Evolutionary conservation across 306 rosid genomes (phyloP).

Genomic region (Morella rubra): DNA sequence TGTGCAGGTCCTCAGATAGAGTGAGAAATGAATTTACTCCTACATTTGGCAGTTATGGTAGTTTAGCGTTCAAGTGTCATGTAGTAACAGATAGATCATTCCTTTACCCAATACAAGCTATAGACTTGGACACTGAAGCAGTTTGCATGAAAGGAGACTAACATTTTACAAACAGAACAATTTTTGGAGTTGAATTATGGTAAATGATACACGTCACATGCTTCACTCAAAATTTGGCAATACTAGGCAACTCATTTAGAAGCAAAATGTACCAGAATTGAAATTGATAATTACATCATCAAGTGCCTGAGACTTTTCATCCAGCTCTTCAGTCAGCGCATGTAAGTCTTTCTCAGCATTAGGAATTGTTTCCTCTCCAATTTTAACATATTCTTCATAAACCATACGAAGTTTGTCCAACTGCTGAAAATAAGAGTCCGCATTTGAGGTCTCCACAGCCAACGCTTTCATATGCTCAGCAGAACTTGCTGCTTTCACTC

Average conservation of each 20-base stretch:
- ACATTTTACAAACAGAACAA: not conserved
- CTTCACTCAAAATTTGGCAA: constrained; percentile 5
- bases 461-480: constrained; percentile 79
- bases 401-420: constrained; percentile 82
- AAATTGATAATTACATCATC: constrained; percentile 67
- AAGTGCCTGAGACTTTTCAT: constrained; percentile 67
- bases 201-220: constrained; percentile 9
- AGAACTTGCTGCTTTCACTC: constrained; percentile 76
- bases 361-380: constrained; percentile 73
- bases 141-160: not conserved
- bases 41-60: not conserved
- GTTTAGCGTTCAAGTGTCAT: not conserved
- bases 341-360: constrained; percentile 67
- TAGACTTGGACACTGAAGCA: not conserved
- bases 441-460: constrained; percentile 61
- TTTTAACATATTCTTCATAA: constrained; percentile 83
- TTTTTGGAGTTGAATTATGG: not conserved
- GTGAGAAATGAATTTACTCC: not conserved
- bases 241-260: constrained; percentile 14
- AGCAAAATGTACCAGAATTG: constrained; percentile 30
- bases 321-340: constrained; percentile 63
- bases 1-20: not conserved
- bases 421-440: constrained; percentile 83
- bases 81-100: not conserved
- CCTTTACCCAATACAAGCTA: not conserved